Conservation (phyloP, 768 basidiomycete species). For the Austroboletus eburneus region DNA sequence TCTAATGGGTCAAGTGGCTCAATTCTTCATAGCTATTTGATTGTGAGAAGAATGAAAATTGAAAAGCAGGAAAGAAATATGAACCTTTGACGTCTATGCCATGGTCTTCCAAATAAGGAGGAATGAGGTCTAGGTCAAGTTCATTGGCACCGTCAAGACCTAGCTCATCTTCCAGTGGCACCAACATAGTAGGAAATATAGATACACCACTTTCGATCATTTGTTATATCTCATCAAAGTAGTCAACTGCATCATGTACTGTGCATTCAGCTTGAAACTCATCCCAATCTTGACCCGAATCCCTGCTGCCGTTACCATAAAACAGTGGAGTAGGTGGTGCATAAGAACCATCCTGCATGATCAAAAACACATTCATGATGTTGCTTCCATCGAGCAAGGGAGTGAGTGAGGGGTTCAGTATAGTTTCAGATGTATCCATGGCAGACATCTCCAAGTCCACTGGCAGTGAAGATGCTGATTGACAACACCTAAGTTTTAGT, state of each 20-base stretch:
- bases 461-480: too few species aligned
- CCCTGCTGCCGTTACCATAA: too few species aligned
- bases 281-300: slow-evolving; percentile 4
- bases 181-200: background rate
- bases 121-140: background rate
- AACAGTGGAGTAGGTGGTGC: too few species aligned
- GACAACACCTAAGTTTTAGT: too few species aligned
- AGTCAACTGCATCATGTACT: slow-evolving; percentile 1
- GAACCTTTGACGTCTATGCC: slow-evolving; percentile 6
- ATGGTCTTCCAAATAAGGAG: background rate
- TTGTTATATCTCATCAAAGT: slow-evolving; percentile 9
- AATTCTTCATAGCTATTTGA: background rate
- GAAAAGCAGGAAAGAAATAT: background rate
- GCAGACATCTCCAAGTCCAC: too few species aligned
- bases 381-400: too few species aligned
- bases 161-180: slow-evolving; percentile 7
- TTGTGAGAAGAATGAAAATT: background rate
- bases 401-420: too few species aligned
- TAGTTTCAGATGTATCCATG: too few species aligned
- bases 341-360: too few species aligned
- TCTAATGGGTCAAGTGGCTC: background rate
- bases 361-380: too few species aligned
- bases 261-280: slow-evolving; percentile 6
- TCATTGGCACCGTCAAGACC: background rate
- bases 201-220: slow-evolving; percentile 1